Percentiles rank a stretch among this genome's conserved stretches.
phyloP scores from a whole-genome alignment of 2,329 filamentous ascomycete species.

The Byssochlamys sp. region DNA sequence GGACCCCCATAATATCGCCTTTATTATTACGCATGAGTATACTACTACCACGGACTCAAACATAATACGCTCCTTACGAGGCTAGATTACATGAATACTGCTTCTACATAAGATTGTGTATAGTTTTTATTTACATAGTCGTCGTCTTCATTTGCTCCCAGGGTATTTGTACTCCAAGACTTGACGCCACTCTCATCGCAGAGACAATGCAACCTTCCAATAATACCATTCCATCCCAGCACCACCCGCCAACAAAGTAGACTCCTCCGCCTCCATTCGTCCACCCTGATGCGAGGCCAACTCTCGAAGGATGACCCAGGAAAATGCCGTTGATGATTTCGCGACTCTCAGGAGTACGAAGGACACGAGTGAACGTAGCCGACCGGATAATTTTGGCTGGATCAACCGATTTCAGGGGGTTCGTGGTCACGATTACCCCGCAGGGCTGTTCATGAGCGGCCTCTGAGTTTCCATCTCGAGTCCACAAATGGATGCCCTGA shows the following conservation, averaged over 20 bases:
- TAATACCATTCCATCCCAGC: conserved; percentile 56
- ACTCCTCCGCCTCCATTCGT: conserved; percentile 46
- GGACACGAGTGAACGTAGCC: conserved; percentile 44
- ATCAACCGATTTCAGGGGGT: conserved; percentile 35
- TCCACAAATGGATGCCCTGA: conserved; percentile 19
- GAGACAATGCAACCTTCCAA: conserved; percentile 53
- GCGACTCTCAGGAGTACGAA: conserved; percentile 43
- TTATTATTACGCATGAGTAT: not conserved
- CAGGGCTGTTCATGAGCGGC: conserved; percentile 44
- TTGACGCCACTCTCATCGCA: conserved; percentile 47
- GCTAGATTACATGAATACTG: not conserved
- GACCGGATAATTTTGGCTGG: conserved; percentile 35
- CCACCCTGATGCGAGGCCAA: conserved; percentile 29
- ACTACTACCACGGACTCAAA: not conserved
- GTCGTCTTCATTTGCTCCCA: conserved; percentile 13
- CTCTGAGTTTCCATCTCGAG: conserved; percentile 35
- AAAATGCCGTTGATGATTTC: conserved; percentile 41
- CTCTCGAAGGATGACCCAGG: conserved; percentile 1
- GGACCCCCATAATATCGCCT: not conserved
- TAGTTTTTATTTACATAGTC: not conserved
- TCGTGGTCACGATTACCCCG: conserved; percentile 46
- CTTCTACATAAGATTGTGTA: not conserved
- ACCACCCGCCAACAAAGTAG: conserved; percentile 52
- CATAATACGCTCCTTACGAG: not conserved
- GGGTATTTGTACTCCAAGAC: conserved; percentile 40